These are phyloP conservation scores for Ochetophila trinervis DNA, from an alignment of 306 rosid species.

Conservation along the genomic window DNA sequence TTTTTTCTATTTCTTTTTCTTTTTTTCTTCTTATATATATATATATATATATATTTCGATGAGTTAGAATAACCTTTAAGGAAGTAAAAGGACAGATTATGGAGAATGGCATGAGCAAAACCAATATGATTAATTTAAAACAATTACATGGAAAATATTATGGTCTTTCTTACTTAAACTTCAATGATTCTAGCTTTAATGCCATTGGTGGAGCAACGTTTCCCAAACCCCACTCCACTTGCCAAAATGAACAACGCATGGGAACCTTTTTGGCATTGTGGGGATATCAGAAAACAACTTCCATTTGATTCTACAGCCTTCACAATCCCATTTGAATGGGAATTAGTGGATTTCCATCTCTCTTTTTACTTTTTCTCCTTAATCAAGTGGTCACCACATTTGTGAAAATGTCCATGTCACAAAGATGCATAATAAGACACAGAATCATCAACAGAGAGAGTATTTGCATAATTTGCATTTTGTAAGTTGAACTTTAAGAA, in stretches of 20 bases:
- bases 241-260: constrained; percentile 3
- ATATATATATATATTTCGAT: too few species aligned
- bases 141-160: neutral
- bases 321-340: constrained; percentile 1
- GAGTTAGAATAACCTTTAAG: too few species aligned
- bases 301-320: neutral
- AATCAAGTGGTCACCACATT: neutral
- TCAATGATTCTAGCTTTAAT: neutral
- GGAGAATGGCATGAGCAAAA: too few species aligned
- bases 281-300: constrained; percentile 26
- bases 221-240: neutral
- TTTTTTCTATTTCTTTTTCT: too few species aligned
- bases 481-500: constrained; percentile 8
- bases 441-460: neutral
- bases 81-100: too few species aligned
- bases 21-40: too few species aligned
- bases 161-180: neutral
- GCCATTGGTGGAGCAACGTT: neutral
- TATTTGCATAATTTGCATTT: neutral
- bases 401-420: neutral
- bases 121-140: too few species aligned
- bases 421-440: neutral
- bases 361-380: constrained; percentile 4
- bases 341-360: neutral
- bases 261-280: constrained; percentile 11